A percentile compares a stretch with the other conserved stretches of the same genome.
Conservation (phyloP, 768 basidiomycete species). For the Pleurotus eryngii region DNA sequence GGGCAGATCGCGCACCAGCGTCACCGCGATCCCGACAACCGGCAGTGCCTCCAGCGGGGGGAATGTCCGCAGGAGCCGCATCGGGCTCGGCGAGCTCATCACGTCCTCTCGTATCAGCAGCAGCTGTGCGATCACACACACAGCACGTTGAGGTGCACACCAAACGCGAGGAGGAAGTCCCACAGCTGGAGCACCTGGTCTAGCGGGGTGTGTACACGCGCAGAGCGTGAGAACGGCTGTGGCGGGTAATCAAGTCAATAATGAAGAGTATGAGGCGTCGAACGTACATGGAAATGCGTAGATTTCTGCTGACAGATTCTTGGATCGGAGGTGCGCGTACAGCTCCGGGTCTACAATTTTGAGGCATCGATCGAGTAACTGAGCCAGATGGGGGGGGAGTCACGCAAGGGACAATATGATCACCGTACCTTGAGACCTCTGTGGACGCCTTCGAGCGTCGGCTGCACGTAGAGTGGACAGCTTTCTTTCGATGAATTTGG, state of each 20-base stretch:
- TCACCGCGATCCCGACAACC: constrained; percentile 91
- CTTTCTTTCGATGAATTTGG: constrained; percentile 91
- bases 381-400: not conserved
- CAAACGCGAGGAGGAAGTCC: constrained; percentile 97
- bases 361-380: constrained; percentile 92
- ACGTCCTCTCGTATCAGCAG: constrained; percentile 87
- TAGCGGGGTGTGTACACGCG: constrained; percentile 93
- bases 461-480: constrained; percentile 96
- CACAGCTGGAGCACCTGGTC: constrained; percentile 93
- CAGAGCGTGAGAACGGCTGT: constrained; percentile 91
- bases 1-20: constrained; percentile 89
- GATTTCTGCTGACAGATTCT: constrained; percentile 92
- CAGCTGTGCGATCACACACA: constrained; percentile 95
- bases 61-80: constrained; percentile 91
- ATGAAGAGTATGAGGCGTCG: not conserved
- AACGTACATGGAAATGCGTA: constrained; percentile 95
- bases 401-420: not conserved
- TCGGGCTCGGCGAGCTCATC: constrained; percentile 87
- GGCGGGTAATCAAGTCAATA: not conserved
- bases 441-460: constrained; percentile 94
- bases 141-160: constrained; percentile 93
- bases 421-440: constrained; percentile 79
- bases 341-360: constrained; percentile 89
- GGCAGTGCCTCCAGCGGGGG: constrained; percentile 86
- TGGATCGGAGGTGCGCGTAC: constrained; percentile 75